A percentile compares a stretch with the other conserved stretches of the same genome.
phyloP scores from a whole-genome alignment of 805 yeast species.

The Wickerhamomyces subpelliculosus region DNA sequence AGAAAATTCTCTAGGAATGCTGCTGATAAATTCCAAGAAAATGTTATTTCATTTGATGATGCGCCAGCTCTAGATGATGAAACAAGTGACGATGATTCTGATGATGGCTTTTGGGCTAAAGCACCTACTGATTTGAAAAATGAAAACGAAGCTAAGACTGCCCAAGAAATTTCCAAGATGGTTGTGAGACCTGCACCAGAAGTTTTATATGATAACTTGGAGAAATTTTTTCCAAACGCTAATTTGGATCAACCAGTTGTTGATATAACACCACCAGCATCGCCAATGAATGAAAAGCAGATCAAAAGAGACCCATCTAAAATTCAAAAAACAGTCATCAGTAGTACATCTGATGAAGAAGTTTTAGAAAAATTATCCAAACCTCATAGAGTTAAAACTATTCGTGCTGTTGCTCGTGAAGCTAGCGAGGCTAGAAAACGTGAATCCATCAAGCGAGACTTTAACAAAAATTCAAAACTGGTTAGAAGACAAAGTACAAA shows the following conservation, averaged over 20 bases:
- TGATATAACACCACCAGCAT: conserved; percentile 59
- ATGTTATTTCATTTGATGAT: conserved; percentile 64
- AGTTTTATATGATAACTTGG: conserved; percentile 85
- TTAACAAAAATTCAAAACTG: conserved; percentile 22
- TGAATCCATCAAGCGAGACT: conserved; percentile 12
- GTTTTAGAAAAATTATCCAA: conserved; percentile 14
- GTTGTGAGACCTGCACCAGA: conserved; percentile 93
- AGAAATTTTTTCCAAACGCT: conserved; percentile 85
- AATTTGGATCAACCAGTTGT: conserved; percentile 89
- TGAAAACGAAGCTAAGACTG: neutral
- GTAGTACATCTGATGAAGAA: conserved; percentile 7
- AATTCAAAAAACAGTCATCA: conserved; percentile 15
- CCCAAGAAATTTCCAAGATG: conserved; percentile 34
- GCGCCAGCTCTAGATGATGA: conserved; percentile 48
- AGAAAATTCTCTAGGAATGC: conserved; percentile 25
- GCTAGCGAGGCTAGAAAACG: conserved; percentile 60
- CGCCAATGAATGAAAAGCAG: conserved; percentile 29
- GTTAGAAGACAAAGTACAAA: conserved; percentile 80
- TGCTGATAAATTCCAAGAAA: conserved; percentile 60
- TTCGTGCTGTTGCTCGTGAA: conserved; percentile 88
- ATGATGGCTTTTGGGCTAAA: too few relatives aligned
- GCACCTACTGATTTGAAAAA: conserved; percentile 5
- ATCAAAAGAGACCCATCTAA: conserved; percentile 2
- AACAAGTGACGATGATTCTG: conserved; percentile 35
- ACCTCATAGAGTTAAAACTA: conserved; percentile 78